phyloP scores from a whole-genome alignment of 2,329 filamentous ascomycete genomes.

The Alternaria angustiovoidea region DNA sequence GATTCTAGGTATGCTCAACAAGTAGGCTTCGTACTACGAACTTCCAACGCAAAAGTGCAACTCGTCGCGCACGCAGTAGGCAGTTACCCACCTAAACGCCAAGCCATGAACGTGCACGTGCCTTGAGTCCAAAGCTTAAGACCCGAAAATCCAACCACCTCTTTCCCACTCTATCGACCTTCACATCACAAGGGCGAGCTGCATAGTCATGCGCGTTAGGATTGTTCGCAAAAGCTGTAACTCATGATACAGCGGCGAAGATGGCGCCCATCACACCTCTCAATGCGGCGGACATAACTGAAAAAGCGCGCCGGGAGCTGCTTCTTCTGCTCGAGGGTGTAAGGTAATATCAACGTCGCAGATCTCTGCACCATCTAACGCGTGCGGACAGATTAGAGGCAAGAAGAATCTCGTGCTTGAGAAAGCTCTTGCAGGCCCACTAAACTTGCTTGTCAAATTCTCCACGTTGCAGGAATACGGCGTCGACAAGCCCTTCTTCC shows the following conservation, averaged over 20 bases:
- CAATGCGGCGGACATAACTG: conserved; percentile 77
- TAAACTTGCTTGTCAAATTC: conserved; percentile 93
- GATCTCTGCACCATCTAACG: conserved; percentile 44
- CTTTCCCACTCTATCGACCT: conserved; percentile 10
- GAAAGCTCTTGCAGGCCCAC: conserved; percentile 84
- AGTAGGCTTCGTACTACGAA: no score
- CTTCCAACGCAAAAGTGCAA: neutral
- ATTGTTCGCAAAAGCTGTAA: conserved; percentile 12
- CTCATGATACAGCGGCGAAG: conserved; percentile 16
- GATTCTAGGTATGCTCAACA: neutral
- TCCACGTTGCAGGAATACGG: conserved; percentile 96
- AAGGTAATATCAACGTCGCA: conserved; percentile 63
- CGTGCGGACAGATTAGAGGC: conserved; percentile 77
- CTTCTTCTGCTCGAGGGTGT: conserved; percentile 93
- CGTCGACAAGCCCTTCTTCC: conserved; percentile 95
- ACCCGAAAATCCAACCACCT: conserved; percentile 8
- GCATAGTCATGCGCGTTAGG: conserved; percentile 17
- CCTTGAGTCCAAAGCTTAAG: conserved; percentile 19
- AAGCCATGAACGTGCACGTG: conserved; percentile 28
- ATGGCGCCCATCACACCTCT: conserved; percentile 77
- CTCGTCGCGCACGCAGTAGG: neutral
- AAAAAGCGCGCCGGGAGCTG: conserved; percentile 86
- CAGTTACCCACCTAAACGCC: conserved; percentile 3
- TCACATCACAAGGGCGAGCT: conserved; percentile 12
- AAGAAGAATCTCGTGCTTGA: conserved; percentile 99